Base-by-base conservation (phyloP, 1,284 basidiomycete genomes). In the Peniophora sp. region DNA sequence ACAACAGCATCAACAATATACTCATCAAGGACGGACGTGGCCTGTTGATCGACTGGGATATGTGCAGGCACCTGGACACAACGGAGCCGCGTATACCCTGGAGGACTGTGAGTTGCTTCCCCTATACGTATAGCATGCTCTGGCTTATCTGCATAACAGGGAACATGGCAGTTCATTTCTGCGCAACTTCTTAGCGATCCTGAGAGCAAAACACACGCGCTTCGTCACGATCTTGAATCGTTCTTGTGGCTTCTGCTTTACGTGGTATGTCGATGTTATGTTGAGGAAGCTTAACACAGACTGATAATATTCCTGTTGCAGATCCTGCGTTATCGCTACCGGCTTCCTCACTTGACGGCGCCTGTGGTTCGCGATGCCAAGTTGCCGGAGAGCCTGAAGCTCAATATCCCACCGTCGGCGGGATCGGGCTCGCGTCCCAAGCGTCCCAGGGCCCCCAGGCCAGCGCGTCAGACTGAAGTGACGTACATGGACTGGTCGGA, bases 241-340 rank as follows among this genome's bases (percentile, higher is more conserved):
- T 45, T 45, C n/a, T 5, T 45, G n/a, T 45, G 44, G 44, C n/a
- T 45, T 8, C n/a, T 45, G 9, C 19, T 45, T 25, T 45, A 45
- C 20, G 19, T n/a, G 27, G 27, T 32, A 32, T 12, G 27, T 32
- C 12, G 6, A 12, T 12, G 6, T 32, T 12, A 12, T 12, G 27
- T 12, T 32, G 27, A 32, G 12, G 6, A n/a, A n/a, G n/a, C n/a
- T n/a, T n/a, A n/a, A 6, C 27, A 5, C 27, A 12, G 27, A 32
- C 5, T 32, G 6, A 32, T 32, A 32, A 5, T 32, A 5, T 32
- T 32, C 27, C 5, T 32, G 27, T 32, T 12, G 12, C 12, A 32
- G 27, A 32, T 12, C 12, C 27, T 32, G 27, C 27, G 27, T 32
- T 32, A 32, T 12, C 27, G 12, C 12, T 32, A 32, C 12, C 27